Evolutionary conservation across 2,329 filamentous ascomycete genomes (phyloP).

Genomic region (Berkeleyomyces rouxiae): DNA sequence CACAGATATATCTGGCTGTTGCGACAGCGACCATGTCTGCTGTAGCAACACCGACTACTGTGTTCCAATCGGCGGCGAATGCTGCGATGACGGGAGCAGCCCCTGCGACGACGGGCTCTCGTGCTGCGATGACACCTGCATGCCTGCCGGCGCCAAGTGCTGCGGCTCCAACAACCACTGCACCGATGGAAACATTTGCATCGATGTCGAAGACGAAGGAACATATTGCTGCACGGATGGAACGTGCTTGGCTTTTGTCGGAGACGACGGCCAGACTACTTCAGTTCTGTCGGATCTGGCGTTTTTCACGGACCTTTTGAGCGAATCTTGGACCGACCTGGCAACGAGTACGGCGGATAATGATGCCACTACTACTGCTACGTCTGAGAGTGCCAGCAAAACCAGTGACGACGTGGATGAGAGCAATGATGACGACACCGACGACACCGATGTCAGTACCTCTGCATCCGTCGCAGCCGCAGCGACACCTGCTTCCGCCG

Average conservation of each 20-base stretch:
- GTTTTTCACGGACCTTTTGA: too few relatives aligned
- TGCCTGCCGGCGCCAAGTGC: not conserved
- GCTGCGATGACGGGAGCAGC: not conserved
- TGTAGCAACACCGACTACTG: not conserved
- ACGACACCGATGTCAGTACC: not conserved
- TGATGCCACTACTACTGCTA: not conserved
- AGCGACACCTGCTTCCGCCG: not conserved
- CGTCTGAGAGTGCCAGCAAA: not conserved
- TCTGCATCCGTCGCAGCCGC: not conserved
- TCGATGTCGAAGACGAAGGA: not conserved
- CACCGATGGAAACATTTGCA: not conserved
- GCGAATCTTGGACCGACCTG: too few relatives aligned
- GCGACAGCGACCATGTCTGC: not conserved
- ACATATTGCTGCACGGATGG: conserved; percentile 1
- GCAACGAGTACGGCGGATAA: not conserved
- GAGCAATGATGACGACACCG: not conserved
- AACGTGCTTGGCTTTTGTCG: not conserved
- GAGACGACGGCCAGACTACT: conserved; percentile 1
- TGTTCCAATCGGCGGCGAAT: not conserved
- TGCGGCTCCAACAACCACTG: not conserved
- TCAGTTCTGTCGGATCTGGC: not conserved
- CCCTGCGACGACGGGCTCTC: not conserved
- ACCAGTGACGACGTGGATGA: not conserved
- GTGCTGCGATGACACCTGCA: conserved; percentile 1
- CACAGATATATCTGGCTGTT: not conserved